Percentiles rank a stretch among this genome's conserved stretches.
Evolutionary conservation across 768 basidiomycete genomes (phyloP).

Genomic region (Mycena kentingensis): DNA sequence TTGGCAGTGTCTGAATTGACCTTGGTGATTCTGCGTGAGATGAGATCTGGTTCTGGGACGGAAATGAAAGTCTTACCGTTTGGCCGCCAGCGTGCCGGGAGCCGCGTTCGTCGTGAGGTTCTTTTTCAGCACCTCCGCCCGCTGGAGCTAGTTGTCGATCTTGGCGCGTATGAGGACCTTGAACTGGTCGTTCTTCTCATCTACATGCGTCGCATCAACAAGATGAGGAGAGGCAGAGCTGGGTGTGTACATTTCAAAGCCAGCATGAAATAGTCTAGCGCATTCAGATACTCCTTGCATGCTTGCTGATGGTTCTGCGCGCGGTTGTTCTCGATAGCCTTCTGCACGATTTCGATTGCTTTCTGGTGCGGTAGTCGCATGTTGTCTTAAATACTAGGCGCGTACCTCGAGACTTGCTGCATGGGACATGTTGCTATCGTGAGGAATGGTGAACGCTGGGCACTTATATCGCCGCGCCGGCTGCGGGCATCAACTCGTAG

Average conservation of each 20-base stretch:
- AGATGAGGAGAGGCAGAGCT: background rate
- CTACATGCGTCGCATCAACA: constrained; percentile 33
- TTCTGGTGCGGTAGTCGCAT: no score
- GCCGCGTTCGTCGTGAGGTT: constrained; percentile 55
- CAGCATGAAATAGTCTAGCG: constrained; percentile 84
- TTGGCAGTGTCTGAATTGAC: constrained; percentile 79
- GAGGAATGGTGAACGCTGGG: no score
- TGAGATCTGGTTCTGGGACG: background rate
- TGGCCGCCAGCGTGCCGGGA: background rate
- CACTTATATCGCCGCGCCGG: no score
- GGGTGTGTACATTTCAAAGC: constrained; percentile 64
- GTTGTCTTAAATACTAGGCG: no score
- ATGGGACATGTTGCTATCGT: no score
- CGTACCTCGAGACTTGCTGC: no score
- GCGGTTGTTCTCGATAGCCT: constrained; percentile 72
- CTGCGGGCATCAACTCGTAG: no score
- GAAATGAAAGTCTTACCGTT: background rate
- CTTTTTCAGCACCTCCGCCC: constrained; percentile 76
- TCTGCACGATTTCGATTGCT: constrained; percentile 75
- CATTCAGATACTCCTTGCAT: constrained; percentile 79
- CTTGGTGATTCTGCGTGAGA: constrained; percentile 46
- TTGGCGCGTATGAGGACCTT: constrained; percentile 70
- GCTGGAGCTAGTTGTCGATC: constrained; percentile 72
- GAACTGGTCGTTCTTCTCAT: constrained; percentile 82
- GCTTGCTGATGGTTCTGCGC: constrained; percentile 77